These are phyloP conservation scores for Handroanthus guayacan DNA, from an alignment of 257 asterid species.

Conservation along the genomic window DNA sequence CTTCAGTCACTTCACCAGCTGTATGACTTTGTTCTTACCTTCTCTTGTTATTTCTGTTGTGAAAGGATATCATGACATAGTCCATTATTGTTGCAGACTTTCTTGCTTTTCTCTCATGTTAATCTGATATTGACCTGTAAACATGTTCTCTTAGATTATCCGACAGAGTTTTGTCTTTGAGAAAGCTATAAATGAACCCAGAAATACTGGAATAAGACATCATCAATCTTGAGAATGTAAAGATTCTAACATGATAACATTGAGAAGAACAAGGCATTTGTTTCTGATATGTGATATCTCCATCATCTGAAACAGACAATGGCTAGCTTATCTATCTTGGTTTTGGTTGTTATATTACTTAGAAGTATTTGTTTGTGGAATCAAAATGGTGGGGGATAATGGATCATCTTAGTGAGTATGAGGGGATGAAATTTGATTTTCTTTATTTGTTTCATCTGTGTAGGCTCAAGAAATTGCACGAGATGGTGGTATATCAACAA, in stretches of 20 bases:
- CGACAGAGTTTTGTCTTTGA: no score
- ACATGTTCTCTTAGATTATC: not conserved
- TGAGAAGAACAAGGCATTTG: no score
- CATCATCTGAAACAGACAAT: no score
- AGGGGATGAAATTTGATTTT: not conserved
- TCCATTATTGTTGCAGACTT: not conserved
- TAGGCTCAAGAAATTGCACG: not conserved
- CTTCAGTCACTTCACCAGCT: conserved; percentile 15
- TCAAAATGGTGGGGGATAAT: no score
- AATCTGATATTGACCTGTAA: not conserved
- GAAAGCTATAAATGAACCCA: no score
- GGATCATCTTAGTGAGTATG: not conserved
- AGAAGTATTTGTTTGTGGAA: not conserved
- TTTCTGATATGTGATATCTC: no score
- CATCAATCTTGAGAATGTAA: no score
- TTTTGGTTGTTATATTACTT: no score
- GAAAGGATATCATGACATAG: no score
- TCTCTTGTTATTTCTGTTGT: not conserved
- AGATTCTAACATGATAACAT: no score
- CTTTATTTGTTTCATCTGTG: not conserved
- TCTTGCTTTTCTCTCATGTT: not conserved
- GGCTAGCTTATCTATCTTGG: no score
- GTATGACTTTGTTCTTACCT: not conserved
- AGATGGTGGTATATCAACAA: not conserved
- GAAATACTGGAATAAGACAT: no score